Evolutionary conservation across 768 basidiomycete species (phyloP).

Genomic region (Tylopilus felleus): DNA sequence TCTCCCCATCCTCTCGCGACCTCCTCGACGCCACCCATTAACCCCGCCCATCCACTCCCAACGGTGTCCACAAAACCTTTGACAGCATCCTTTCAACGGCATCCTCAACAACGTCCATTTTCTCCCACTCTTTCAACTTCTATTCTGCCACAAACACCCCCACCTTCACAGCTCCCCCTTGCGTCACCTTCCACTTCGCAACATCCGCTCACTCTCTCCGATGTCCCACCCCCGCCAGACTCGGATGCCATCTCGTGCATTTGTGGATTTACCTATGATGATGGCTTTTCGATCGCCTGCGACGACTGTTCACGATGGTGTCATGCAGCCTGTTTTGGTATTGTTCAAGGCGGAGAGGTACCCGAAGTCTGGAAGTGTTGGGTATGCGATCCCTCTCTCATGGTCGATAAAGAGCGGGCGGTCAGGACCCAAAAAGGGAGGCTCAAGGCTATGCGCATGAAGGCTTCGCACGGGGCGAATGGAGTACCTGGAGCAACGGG

Average conservation of each 20-base stretch:
- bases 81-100: conserved; percentile 11
- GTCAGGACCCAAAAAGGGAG: conserved; percentile 43
- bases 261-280: conserved; percentile 70
- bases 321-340: conserved; percentile 76
- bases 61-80: conserved; percentile 13
- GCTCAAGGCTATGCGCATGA: conserved; percentile 30
- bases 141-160: conserved; percentile 14
- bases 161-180: conserved; percentile 12
- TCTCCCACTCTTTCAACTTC: conserved; percentile 15
- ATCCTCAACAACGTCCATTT: conserved; percentile 16
- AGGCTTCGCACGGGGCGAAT: conserved; percentile 26
- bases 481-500: conserved; percentile 17
- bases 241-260: conserved; percentile 65
- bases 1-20: conserved; percentile 16
- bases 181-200: conserved; percentile 23
- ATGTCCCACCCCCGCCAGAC: conserved; percentile 28
- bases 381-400: conserved; percentile 49
- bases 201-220: conserved; percentile 13
- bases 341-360: conserved; percentile 48
- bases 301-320: conserved; percentile 82
- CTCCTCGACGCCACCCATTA: conserved; percentile 17
- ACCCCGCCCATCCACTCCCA: conserved; percentile 5
- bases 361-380: conserved; percentile 81
- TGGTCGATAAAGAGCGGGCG: conserved; percentile 48
- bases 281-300: conserved; percentile 84